These are phyloP conservation scores for Nicotiana obtusifolia DNA, from an alignment of 257 asterid genomes.

Conservation along the genomic window DNA sequence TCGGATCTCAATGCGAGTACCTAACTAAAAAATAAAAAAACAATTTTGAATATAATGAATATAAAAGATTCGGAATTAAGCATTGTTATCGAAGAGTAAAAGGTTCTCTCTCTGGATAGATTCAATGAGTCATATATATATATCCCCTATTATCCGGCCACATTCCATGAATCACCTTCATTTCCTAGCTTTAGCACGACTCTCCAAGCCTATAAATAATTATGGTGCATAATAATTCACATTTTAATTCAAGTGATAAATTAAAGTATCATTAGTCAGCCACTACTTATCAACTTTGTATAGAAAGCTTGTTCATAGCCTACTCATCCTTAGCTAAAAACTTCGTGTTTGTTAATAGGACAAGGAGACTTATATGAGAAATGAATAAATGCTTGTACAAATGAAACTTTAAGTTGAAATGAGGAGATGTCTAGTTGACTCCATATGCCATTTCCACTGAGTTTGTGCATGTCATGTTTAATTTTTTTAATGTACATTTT, in stretches of 20 bases:
- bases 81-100: background rate
- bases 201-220: no score
- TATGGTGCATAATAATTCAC: background rate
- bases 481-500: no score
- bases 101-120: background rate
- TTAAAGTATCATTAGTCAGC: background rate
- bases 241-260: background rate
- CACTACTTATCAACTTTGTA: background rate
- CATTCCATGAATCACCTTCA: background rate
- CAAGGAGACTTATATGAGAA: no score
- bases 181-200: background rate
- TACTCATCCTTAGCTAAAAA: background rate
- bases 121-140: background rate
- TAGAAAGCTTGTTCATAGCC: background rate
- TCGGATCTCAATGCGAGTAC: no score
- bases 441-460: no score
- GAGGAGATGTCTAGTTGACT: no score
- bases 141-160: background rate
- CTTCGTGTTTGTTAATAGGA: no score
- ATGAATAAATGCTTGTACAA: no score
- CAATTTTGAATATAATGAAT: no score
- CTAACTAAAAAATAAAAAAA: no score
- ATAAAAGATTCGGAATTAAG: background rate
- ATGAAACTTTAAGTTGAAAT: no score
- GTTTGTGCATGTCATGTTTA: no score